phyloP scores from a whole-genome alignment of 768 basidiomycete genomes.

The Rhizopogon vesiculosus region DNA sequence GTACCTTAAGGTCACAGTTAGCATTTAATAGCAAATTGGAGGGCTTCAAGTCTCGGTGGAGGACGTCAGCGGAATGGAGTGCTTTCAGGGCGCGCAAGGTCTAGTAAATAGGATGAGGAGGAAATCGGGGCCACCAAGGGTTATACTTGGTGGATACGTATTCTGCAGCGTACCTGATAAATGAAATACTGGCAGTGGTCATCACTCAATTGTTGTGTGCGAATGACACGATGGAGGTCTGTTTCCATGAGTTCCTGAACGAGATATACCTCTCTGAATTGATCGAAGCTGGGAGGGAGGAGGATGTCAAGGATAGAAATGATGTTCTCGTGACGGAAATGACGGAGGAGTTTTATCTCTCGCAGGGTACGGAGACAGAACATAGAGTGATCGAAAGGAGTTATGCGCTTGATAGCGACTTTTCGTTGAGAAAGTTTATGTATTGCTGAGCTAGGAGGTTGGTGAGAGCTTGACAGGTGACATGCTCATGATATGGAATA shows the following conservation, averaged over 20 bases:
- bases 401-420: slow-evolving; percentile 96
- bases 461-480: slow-evolving; percentile 9
- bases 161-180: slow-evolving; percentile 63
- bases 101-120: slow-evolving; percentile 28
- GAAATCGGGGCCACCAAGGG: background rate
- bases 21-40: slow-evolving; percentile 94
- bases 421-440: slow-evolving; percentile 74
- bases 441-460: slow-evolving; percentile 54
- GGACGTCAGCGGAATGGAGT: slow-evolving; percentile 90
- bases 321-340: slow-evolving; percentile 85
- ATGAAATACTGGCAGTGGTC: slow-evolving; percentile 98
- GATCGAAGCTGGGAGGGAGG: slow-evolving; percentile 66
- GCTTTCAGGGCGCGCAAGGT: slow-evolving; percentile 93
- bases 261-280: slow-evolving; percentile 82
- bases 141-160: background rate
- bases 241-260: slow-evolving; percentile 84
- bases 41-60: slow-evolving; percentile 94
- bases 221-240: slow-evolving; percentile 93
- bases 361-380: slow-evolving; percentile 80
- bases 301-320: slow-evolving; percentile 95
- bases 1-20: slow-evolving; percentile 92
- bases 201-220: slow-evolving; percentile 90
- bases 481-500: slow-evolving; percentile 12
- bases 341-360: slow-evolving; percentile 90
- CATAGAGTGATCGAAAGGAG: slow-evolving; percentile 93